Base-by-base conservation (phyloP, 352 stramenopile genomes). In the Pelagophyceae sp. region DNA sequence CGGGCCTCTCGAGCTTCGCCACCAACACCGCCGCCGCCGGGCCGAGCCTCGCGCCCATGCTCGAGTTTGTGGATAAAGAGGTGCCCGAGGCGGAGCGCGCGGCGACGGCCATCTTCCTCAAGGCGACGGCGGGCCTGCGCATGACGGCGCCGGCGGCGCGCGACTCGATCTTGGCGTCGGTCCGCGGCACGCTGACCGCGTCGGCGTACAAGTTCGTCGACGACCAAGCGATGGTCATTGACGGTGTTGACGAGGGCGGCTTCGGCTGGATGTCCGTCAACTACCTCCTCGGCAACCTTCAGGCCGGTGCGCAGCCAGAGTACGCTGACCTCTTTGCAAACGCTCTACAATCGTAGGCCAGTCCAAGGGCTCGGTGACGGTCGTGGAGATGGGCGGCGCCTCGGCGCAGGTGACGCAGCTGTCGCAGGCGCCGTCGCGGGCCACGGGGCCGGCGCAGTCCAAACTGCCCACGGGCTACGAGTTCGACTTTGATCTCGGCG, bases 371-470 rank as follows among this genome's bases (percentile, higher is more conserved):
- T n/a, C n/a, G n/a, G 38, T 77, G 60, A 72, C 71, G n/a, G 78
- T 81, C n/a, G 60, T 81, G 27, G 78, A 81, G 40, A 81, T 81
- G 78, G 78, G 78, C 40, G 78, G 78, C 69, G 78, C 78, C 1
- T 76, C 51, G 35, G 60, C 78, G 31, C 78, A 81, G 40, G 72
- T 77, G 38, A 77, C 58, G 32, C 33, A 72, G 58, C 11, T 77
- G 33, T n/a, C n/a, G n/a, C n/a, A n/a, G n/a, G 78, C 78, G 20
- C 69, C 51, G 35, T 37, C 78, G 31, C 78, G 79, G 40, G 72
- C 67, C 15, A 77, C 58, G 32, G 15, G 54, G 58, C 11, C 67
- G 33, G 72, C 58, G 38, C 17, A 31, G 38, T 6, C 1, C 2
- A 6, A 72, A 40, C 11, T 67, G 6, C 67, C 67, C 17, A 37